Evolutionary conservation across 225 moss, liverwort and hornwort species (phyloP), one percentile per base, ranked within the genome.

Genomic region (Polytrichum formosum): DNA sequence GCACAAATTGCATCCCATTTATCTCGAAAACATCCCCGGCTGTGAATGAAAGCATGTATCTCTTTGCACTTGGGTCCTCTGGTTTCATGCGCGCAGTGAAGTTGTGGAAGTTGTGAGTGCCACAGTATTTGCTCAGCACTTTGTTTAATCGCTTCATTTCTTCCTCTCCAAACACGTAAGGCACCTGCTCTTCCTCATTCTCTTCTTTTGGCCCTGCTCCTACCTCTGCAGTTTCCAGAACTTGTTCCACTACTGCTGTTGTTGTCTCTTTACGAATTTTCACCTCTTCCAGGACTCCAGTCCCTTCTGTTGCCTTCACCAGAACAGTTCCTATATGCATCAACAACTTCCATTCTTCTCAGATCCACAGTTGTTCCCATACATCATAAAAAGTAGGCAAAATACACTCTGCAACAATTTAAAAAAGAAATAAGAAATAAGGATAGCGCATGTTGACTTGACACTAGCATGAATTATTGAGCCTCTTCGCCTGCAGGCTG

Each of bases 61-160:
- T 74, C 72, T 82, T 84, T 54, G 97, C 97, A 61, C 97, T 98
- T 10, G 97, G 94, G 56, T 98, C 97, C 35, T 84, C 85, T 5
- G 92, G 89, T 66, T 91, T 92, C 1, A 80, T 86, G 29, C 97
- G 91, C 23, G 90, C 90, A 7, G 97, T 98, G 67, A 98, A 98
- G 68, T 98, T 98, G 77, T 98, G 92, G 72, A 91, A 98, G 70
- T 94, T 98, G 69, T 94, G 94, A n/a, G 90, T 91, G 64, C 97
- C 97, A 18, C 73, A 74, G 46, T 88, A 98, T 67, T 59, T 71
- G 35, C 76, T 54, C 73, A 98, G 66, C 67, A 98, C 80, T 70
- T 76, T 78, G 63, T 92, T 94, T 61, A 98, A 21, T 20, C 81
- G 82, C 76, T 77, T 76, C 71, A 85, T 28, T 68, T 88, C 88